Evolutionary conservation across 2,329 filamentous ascomycete genomes (phyloP), one percentile per base, ranked within the genome.

Genomic region (Fusarium dimerum): DNA sequence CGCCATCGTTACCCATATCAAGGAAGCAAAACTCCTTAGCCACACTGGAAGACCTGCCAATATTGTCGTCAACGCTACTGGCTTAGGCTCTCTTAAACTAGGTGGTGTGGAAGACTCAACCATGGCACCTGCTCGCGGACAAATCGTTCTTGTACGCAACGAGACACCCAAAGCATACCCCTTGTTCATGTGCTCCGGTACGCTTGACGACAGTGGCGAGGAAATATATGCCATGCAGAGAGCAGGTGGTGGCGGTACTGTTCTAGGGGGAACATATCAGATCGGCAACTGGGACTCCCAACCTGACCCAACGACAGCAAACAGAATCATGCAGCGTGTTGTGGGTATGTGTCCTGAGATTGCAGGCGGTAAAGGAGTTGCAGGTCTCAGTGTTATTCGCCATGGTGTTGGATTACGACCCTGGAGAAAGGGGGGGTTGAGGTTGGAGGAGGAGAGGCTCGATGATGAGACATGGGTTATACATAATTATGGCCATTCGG

Each of bases 361-460:
- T 55, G 81, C 81, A 3, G 74, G 64, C 9, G 80, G 86, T 8
- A 77, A 84, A 69, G 86, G 88, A 1, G 80, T 90, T 30, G 81
- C 89, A 69, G 84, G 79, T 32, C 68, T 94, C 52, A 84, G 85
- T 67, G 78, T 94, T 32, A 78, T 93, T 47, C 78, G 89, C n/a
- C 89, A 94, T 66, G 87, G 84, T 2, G 90, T 93, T 11, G 90
- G 90, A 1, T 66, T 94, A 57, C 77, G 90, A 57, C 90, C 90
- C 4, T 80, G 85, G 65, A 77, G 90, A 43, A 78, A 84, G 43
- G 86, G 81, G 2, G 90, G 90, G 0, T 83, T 87, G 13, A 79
- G 90, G 50, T 75, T 93, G 15, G 90, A 92, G 71, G 85, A 76
- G 74, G 57, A 81, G 90, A 42, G 52, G 45, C 1, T 61, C 5